Base-by-base conservation (phyloP, 2,329 filamentous ascomycete species). In the Paramyrothecium roridum region DNA sequence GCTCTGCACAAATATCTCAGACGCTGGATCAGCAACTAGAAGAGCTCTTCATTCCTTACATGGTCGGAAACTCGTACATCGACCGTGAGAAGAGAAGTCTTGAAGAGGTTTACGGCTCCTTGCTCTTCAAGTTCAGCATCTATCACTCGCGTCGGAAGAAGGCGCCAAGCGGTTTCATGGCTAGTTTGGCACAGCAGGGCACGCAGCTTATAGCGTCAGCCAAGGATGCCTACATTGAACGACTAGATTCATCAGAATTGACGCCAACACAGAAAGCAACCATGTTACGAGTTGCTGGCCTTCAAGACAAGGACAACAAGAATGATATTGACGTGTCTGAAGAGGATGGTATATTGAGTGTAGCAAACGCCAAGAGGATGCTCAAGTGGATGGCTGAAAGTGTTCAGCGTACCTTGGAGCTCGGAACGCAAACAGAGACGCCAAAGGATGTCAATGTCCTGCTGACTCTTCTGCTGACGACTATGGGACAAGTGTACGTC, bases 321-420 rank as follows among this genome's bases (percentile, higher is more conserved):
- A 88, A 89, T 62, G 93, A 96, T 52, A 91, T 96, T 56, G 93
- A 96, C 68, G 89, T 98, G 33, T 87, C 88, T 0, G 95, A 98
- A 57, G 87, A 93, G 67, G 93, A 99, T 66, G 95, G 95, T 34
- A 80, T 86, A 55, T 77, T 98, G 23, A 93, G 87, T 62, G 79
- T 96, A 4, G 80, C 85, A n/a, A 92, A 90, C 69, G 91, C 93
- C n/a, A 98, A 98, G 75, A 85, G 95, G 55, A 99, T 99, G 93
- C 82, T 99, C 57, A 96, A 91, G 69, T 99, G 95, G 95, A 78
- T 99, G 45, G 95, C 95, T 2, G 95, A 99, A 76, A 92, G 91
- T 59, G 93, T 99, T 22, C 90, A 95, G 43, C 83, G 95, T 59
- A 91, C 92, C 0, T 80, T 99, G 11, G 95, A 99, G 71, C 80